phyloP scores from a whole-genome alignment of 2,329 filamentous ascomycete species.

The Neonectria punicea region DNA sequence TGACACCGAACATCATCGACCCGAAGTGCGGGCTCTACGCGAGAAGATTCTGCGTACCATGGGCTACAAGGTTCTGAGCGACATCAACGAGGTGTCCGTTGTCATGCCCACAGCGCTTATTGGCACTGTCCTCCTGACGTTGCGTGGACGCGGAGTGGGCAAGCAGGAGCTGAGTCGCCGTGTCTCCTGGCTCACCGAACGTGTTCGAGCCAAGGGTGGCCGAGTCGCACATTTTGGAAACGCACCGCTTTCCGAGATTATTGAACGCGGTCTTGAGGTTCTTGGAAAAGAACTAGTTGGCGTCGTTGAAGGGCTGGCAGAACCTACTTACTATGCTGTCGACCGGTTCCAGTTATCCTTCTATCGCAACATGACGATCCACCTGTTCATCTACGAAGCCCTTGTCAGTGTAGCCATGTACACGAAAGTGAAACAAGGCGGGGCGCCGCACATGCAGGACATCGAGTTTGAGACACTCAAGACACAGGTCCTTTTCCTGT shows the following conservation, averaged over 20 bases:
- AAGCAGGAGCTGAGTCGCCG: constrained; percentile 85
- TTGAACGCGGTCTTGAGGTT: constrained; percentile 91
- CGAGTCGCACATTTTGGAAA: constrained; percentile 93
- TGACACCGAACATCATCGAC: constrained; percentile 58
- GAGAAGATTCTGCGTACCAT: constrained; percentile 84
- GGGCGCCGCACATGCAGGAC: constrained; percentile 82
- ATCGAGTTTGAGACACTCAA: constrained; percentile 79
- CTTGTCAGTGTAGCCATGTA: constrained; percentile 93
- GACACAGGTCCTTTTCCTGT: constrained; percentile 88
- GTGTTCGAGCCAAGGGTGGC: constrained; percentile 86
- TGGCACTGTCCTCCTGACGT: constrained; percentile 89
- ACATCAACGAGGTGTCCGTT: constrained; percentile 96
- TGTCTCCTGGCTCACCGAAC: constrained; percentile 88
- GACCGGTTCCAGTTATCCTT: constrained; percentile 98
- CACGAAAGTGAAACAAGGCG: constrained; percentile 87
- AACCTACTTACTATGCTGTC: constrained; percentile 94
- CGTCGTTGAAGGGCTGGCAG: constrained; percentile 79
- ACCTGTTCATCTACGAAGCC: constrained; percentile 94
- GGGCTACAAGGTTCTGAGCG: constrained; percentile 90
- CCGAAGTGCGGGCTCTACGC: constrained; percentile 64
- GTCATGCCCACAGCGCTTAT: constrained; percentile 98
- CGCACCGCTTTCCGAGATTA: constrained; percentile 80
- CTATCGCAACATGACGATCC: constrained; percentile 99
- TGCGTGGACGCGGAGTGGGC: constrained; percentile 91
- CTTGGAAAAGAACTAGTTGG: constrained; percentile 91